Base-by-base conservation (phyloP, 257 asterid species). In the Nemophila menziesii region DNA sequence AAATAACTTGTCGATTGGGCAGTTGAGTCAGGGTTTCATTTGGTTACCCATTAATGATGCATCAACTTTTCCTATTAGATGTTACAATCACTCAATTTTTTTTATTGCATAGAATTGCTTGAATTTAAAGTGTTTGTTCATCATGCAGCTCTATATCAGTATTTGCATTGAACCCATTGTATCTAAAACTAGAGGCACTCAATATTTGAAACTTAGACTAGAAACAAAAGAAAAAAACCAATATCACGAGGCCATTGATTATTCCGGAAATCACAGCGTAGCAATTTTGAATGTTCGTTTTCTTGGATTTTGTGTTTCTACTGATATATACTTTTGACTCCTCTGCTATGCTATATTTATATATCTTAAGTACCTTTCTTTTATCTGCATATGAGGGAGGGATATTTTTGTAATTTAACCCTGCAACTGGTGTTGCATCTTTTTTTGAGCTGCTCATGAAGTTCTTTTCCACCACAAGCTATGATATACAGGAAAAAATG, bases 41-140 rank as follows among this genome's bases (percentile, higher is more conserved):
- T 89, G 77, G 92, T 68, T 89, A 76, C 98, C 98, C 18, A 73
- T 89, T 40, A 84, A 89, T 39, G 98, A 89, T 65, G 84, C 98
- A 43, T 89, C 98, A 26, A 48, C 38, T 37, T 4, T 22, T 39
- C 34, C 21, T 4, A 29, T 54, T 17, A 12, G 52, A 36, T 22
- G 38, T 21, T 26, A 1, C 0, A 33, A 16, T 33, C 23, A 40
- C 19, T 37, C 16, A 14, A 18, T 1, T 33, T 34, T 56, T 44
- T 38, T 34, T 34, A 12, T 34, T 7, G 11, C 1, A 9, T 9
- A 2, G 12, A 5, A 15, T 34, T 34, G 39, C 4, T 57, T 39
- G n/a, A 13, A 23, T 11, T 34, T 16, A 2, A 21, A 9, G 16
- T 20, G 3, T 22, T 37, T 19, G 42, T 62, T 63, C 26, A 52